These are phyloP conservation scores for Tolypocladium ophioglossoides DNA, from an alignment of 2,329 filamentous ascomycete genomes.

Conservation along the genomic window DNA sequence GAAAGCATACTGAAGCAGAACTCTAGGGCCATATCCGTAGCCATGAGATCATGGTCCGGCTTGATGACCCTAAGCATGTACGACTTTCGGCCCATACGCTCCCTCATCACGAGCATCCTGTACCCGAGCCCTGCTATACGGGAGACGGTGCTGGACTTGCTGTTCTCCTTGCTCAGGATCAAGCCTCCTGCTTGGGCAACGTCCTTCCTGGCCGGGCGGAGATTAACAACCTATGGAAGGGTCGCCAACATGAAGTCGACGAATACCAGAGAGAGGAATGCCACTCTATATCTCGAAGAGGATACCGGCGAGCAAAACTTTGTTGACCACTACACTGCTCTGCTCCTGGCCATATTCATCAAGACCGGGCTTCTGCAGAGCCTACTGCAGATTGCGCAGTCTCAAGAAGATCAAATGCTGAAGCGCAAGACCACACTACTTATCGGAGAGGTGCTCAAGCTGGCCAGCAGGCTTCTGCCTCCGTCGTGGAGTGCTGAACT, in stretches of 20 bases:
- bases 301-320: slow-evolving; percentile 68
- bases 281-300: slow-evolving; percentile 50
- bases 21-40: slow-evolving; percentile 80
- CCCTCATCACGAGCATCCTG: slow-evolving; percentile 57
- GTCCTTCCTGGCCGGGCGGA: slow-evolving; percentile 83
- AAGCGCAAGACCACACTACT: slow-evolving; percentile 85
- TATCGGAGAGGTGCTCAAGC: slow-evolving; percentile 82
- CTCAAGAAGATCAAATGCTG: slow-evolving; percentile 56
- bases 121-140: slow-evolving; percentile 44
- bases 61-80: slow-evolving; percentile 83
- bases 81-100: slow-evolving; percentile 73
- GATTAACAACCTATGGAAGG: slow-evolving; percentile 92
- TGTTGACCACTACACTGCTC: slow-evolving; percentile 85
- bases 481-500: slow-evolving; percentile 71
- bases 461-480: slow-evolving; percentile 78
- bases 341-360: slow-evolving; percentile 77
- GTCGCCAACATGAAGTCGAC: slow-evolving; percentile 72
- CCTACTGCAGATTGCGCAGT: slow-evolving; percentile 54
- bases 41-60: slow-evolving; percentile 89
- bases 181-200: slow-evolving; percentile 90
- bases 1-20: slow-evolving; percentile 67
- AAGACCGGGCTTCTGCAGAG: slow-evolving; percentile 62
- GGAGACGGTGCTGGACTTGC: slow-evolving; percentile 77
- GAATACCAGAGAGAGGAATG: slow-evolving; percentile 34
- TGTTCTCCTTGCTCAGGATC: slow-evolving; percentile 74